phyloP scores from a whole-genome alignment of 139 green algal genomes.

The Volvox africanus region DNA sequence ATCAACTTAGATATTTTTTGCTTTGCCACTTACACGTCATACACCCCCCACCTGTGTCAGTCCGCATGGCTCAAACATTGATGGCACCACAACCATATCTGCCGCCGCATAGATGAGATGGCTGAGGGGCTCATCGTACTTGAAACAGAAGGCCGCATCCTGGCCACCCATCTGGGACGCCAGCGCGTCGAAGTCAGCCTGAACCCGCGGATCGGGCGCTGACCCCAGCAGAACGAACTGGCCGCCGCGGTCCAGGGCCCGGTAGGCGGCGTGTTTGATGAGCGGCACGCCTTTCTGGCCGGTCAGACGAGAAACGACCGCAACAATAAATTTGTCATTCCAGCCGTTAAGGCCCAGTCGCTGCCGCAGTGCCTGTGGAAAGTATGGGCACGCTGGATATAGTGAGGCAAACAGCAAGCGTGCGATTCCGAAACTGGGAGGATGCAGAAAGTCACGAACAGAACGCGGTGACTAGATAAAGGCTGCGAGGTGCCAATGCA shows the following conservation, averaged over 20 bases:
- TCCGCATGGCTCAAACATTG: constrained; percentile 95
- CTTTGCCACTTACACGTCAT: not conserved
- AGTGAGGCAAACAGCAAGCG: too few species aligned
- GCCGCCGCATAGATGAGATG: constrained; percentile 94
- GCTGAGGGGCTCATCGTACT: constrained; percentile 90
- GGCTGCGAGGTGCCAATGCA: too few species aligned
- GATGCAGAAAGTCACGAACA: too few species aligned
- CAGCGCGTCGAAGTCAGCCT: constrained; percentile 84
- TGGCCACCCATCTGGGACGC: constrained; percentile 53
- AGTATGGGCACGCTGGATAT: too few species aligned
- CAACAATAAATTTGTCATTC: constrained; percentile 76
- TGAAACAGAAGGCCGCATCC: constrained; percentile 77
- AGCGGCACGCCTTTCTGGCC: constrained; percentile 96
- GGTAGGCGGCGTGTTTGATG: constrained; percentile 92
- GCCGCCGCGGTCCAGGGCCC: constrained; percentile 84
- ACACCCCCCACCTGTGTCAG: constrained; percentile 76
- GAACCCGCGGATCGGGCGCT: constrained; percentile 88
- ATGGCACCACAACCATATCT: constrained; percentile 96
- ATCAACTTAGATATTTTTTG: not conserved
- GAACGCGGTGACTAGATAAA: too few species aligned
- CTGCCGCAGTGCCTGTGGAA: constrained; percentile 69
- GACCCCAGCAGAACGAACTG: constrained; percentile 99
- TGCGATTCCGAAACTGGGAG: too few species aligned
- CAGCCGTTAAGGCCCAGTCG: constrained; percentile 74
- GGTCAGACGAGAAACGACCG: constrained; percentile 85